These are phyloP conservation scores for Lophiostoma macrostomum DNA, from an alignment of 495 filamentous ascomycete genomes.

Conservation along the genomic window DNA sequence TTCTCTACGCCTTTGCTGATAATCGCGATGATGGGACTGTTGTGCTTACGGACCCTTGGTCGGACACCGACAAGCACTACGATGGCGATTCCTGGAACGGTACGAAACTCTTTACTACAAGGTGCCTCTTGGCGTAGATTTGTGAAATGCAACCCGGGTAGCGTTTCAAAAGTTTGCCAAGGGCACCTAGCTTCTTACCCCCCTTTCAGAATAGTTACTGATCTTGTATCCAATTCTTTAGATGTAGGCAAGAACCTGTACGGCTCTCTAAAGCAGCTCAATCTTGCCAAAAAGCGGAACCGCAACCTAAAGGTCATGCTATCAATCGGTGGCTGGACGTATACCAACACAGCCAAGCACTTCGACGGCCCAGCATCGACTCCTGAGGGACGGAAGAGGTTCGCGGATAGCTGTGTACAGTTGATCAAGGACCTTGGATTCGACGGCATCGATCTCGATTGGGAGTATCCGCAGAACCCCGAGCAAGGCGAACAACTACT, in stretches of 20 bases:
- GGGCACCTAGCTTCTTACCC: no score
- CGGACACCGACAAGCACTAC: constrained; percentile 83
- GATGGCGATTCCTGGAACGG: constrained; percentile 65
- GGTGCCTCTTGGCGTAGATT: no score
- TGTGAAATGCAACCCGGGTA: no score
- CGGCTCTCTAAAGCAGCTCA: constrained; percentile 91
- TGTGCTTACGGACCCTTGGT: constrained; percentile 77
- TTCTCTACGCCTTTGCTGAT: constrained; percentile 89
- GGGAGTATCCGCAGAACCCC: constrained; percentile 36
- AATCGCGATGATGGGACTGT: constrained; percentile 56
- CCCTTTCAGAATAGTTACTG: no score
- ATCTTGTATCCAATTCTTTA: no score
- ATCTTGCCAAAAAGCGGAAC: constrained; percentile 82
- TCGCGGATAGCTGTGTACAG: constrained; percentile 65
- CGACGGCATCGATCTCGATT: constrained; percentile 38
- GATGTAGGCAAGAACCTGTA: constrained; percentile 61
- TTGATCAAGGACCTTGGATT: constrained; percentile 49
- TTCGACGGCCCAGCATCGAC: constrained; percentile 73
- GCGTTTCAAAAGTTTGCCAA: no score
- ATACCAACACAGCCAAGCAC: constrained; percentile 62
- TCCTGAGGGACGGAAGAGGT: constrained; percentile 56
- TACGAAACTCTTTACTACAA: no score
- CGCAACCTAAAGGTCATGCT: constrained; percentile 87
- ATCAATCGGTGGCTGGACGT: constrained; percentile 96
- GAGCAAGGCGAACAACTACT: constrained; percentile 48